Conservation (phyloP, 331 rosid genomes). For the Acacia concinna region DNA sequence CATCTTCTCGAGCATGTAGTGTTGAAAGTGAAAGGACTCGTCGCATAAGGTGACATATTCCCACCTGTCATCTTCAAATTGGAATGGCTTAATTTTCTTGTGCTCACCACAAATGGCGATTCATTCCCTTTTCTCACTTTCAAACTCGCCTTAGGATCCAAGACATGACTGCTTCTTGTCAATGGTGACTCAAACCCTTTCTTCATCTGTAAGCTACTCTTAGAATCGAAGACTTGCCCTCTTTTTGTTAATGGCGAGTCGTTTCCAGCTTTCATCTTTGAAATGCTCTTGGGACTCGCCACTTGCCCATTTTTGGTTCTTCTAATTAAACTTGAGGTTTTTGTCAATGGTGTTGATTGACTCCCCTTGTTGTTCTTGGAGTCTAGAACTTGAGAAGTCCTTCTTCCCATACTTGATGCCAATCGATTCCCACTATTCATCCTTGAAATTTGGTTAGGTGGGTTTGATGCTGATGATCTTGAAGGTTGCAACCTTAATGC, state of each 20-base stretch:
- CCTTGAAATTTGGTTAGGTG: slow-evolving; percentile 37
- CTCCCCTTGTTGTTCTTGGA: slow-evolving; percentile 28
- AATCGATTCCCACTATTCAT: slow-evolving; percentile 32
- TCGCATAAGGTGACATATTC: slow-evolving; percentile 12
- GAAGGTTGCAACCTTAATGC: slow-evolving; percentile 27
- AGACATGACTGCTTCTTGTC: not conserved
- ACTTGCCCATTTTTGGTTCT: slow-evolving; percentile 7
- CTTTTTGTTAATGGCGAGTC: slow-evolving; percentile 12
- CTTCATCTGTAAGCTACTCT: not conserved
- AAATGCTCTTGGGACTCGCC: slow-evolving; percentile 22
- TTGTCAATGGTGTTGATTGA: slow-evolving; percentile 4
- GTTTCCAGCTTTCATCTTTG: slow-evolving; percentile 20
- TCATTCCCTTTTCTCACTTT: not conserved
- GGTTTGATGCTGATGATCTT: slow-evolving; percentile 38
- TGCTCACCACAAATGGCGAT: not conserved
- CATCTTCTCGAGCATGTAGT: slow-evolving; percentile 5
- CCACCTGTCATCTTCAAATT: slow-evolving; percentile 22
- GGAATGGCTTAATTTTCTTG: slow-evolving; percentile 6
- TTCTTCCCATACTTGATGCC: slow-evolving; percentile 36
- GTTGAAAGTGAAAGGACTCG: slow-evolving; percentile 26
- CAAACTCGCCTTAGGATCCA: not conserved
- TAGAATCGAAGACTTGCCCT: not conserved
- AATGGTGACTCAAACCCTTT: slow-evolving; percentile 25
- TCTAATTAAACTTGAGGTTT: slow-evolving; percentile 18
- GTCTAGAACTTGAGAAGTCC: slow-evolving; percentile 5